A percentile compares a stretch with the other conserved stretches of the same genome.
phyloP scores from a whole-genome alignment of 768 basidiomycete species.

The Leccinum uliginosum region DNA sequence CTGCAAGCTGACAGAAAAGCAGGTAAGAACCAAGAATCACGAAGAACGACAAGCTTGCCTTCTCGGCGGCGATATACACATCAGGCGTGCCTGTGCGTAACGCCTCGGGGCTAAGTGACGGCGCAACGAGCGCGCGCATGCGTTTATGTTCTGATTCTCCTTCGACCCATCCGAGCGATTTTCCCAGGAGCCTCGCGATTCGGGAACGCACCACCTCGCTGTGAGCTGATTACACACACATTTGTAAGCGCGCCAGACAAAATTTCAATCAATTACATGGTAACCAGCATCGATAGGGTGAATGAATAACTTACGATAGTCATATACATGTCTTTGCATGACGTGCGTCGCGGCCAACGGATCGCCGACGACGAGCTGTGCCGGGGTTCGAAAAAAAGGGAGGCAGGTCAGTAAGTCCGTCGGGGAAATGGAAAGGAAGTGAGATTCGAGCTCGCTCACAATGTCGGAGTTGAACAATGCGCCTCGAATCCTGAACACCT shows the following conservation, averaged over 20 bases:
- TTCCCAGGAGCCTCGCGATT: constrained; percentile 5
- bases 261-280: not conserved
- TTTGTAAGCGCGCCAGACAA: not conserved
- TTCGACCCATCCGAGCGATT: constrained; percentile 7
- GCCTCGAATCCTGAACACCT: constrained; percentile 3
- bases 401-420: not conserved
- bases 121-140: constrained; percentile 6
- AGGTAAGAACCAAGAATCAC: not conserved
- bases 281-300: not conserved
- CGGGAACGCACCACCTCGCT: constrained; percentile 1
- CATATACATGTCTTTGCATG: constrained; percentile 8
- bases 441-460: not conserved
- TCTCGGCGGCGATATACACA: constrained; percentile 5
- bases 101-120: constrained; percentile 2
- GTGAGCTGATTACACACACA: not conserved
- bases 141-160: constrained; percentile 7
- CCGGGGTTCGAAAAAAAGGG: not conserved
- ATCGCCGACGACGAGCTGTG: constrained; percentile 3
- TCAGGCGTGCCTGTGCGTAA: constrained; percentile 2
- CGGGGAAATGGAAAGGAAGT: not conserved
- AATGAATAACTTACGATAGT: constrained; percentile 3
- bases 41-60: not conserved
- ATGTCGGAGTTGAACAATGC: constrained; percentile 5
- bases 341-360: constrained; percentile 3
- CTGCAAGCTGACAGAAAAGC: not conserved